Conservation (phyloP, 2,329 filamentous ascomycete species). For the Neofusicoccum umdonicola region DNA sequence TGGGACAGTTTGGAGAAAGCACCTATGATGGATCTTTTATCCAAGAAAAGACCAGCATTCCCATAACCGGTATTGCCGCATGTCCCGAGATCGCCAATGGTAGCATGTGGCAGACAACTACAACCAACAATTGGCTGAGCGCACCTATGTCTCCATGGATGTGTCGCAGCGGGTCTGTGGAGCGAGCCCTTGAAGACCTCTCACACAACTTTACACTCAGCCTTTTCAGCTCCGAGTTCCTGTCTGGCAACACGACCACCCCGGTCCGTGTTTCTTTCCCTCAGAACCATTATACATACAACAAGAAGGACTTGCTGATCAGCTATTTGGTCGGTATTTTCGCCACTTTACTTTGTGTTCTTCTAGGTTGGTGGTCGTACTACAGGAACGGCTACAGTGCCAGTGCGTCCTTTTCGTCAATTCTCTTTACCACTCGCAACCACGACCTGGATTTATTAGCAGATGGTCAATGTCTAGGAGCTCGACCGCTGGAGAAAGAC, state of each 20-base stretch:
- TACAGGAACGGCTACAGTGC: neutral
- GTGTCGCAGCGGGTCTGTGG: neutral
- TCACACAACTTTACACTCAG: slow-evolving; percentile 1
- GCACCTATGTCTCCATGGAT: neutral
- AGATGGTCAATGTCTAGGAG: neutral
- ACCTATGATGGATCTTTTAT: too few relatives aligned
- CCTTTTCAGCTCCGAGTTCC: neutral
- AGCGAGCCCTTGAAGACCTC: neutral
- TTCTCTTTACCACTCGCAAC: neutral
- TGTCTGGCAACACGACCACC: neutral
- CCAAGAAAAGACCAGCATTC: too few relatives aligned
- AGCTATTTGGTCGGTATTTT: neutral
- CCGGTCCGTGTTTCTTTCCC: neutral
- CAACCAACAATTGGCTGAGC: neutral
- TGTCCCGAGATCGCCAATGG: neutral
- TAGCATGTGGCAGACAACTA: neutral
- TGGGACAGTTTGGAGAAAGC: neutral
- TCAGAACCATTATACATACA: neutral
- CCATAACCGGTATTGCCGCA: neutral
- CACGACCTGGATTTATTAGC: neutral
- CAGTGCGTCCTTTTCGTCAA: neutral
- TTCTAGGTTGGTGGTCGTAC: neutral
- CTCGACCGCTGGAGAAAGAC: neutral
- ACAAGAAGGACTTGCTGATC: neutral
- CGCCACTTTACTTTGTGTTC: neutral